Evolutionary conservation across 2,329 filamentous ascomycete species (phyloP), one percentile per base, ranked within the genome.

Genomic region (Podosphaera aphanis): DNA sequence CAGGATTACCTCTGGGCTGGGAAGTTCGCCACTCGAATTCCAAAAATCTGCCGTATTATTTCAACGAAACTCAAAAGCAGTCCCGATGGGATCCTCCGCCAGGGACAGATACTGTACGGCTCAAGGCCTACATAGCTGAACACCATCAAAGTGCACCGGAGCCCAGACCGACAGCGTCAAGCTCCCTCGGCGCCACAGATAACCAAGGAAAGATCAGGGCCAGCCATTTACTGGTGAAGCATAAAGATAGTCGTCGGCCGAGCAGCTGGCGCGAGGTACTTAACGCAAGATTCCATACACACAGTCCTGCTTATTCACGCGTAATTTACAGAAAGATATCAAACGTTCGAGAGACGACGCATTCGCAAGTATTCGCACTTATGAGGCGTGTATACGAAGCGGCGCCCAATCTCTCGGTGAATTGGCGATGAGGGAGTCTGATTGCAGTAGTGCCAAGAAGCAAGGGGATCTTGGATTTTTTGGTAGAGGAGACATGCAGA

Each of bases 41-140:
- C 64, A 95, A 94, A 69, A 93, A 93, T 66, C 79, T 95, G 31
- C 90, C 90, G 33, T 98, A 98, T 70, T 98, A 95, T 69, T 95
- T 94, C 79, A 92, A 94, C 65, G 68, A 79, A 40, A 66, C 65
- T 54, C 83, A 84, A 51, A 88, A 86, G 62, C 77, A 84, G 60
- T 95, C 90, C 51, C 76, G 83, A 64, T 98, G 90, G 90, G 90
- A 95, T 61, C 88, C 90, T 2, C 90, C 90, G 7, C 62, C 73
- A 39, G 83, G 79, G 52, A 90, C 86, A 55, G 83, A 98, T 64
- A 82, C 82, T 48, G 85, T 94, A 56, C 84, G 81, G 65, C 74
- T 98, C 52, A 95, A 94, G 70, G 63, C 74, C 50, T 94, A 92
- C 69, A 95, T 98, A 85, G 84, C 82, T 33, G 70, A 73, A 55